Percentiles rank a stretch among this genome's conserved stretches.
Evolutionary conservation across 768 basidiomycete species (phyloP).

Genomic region (Fomitopsis pulvina): DNA sequence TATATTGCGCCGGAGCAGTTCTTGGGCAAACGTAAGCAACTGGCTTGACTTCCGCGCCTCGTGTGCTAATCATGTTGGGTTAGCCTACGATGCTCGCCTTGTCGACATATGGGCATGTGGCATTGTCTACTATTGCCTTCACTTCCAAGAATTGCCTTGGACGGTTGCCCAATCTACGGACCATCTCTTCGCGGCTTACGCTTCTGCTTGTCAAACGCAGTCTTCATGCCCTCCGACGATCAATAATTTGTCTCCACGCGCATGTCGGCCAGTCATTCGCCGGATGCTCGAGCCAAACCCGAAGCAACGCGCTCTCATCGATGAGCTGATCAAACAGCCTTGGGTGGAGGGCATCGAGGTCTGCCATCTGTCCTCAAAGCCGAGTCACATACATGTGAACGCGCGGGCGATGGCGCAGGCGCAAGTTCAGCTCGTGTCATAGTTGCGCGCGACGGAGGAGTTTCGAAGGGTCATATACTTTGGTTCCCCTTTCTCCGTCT

Average conservation of each 20-base stretch:
- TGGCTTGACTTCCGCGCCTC: conserved; percentile 22
- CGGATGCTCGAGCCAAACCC: conserved; percentile 97
- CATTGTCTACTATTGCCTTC: conserved; percentile 97
- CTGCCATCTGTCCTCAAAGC: conserved; percentile 58
- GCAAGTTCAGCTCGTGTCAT: conserved; percentile 33
- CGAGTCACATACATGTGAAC: conserved; percentile 59
- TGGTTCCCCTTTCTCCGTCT: conserved; percentile 2
- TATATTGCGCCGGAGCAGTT: conserved; percentile 99
- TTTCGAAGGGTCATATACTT: background rate
- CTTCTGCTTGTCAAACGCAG: conserved; percentile 44
- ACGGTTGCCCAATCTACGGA: conserved; percentile 86
- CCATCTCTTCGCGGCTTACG: conserved; percentile 74
- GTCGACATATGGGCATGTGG: conserved; percentile 98
- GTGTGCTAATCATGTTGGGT: conserved; percentile 29
- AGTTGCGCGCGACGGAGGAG: background rate
- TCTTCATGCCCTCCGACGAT: conserved; percentile 59
- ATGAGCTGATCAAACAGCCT: conserved; percentile 69
- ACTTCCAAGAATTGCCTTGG: conserved; percentile 98
- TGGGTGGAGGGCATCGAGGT: conserved; percentile 84
- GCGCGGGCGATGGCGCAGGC: conserved; percentile 53
- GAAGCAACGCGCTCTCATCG: conserved; percentile 64
- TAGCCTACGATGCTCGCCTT: conserved; percentile 94
- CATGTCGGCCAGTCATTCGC: conserved; percentile 76
- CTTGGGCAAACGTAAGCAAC: conserved; percentile 84
- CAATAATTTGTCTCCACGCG: conserved; percentile 81